Evolutionary conservation across 2,329 filamentous ascomycete genomes (phyloP), one percentile per base, ranked within the genome.

Genomic region (Sporothrix schenckii): DNA sequence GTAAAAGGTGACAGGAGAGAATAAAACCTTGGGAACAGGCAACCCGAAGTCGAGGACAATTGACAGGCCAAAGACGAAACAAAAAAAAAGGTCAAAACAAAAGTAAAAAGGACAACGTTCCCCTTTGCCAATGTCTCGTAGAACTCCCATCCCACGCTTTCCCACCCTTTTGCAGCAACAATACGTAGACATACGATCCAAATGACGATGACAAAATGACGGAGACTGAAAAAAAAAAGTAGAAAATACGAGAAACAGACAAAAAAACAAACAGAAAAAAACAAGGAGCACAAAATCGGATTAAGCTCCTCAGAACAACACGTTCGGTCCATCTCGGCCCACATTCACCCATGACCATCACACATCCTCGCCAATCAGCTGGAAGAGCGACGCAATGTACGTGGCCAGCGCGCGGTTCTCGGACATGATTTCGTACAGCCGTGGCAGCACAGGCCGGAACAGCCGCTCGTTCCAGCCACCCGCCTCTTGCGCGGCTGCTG

Each of bases 401-500:
- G 76, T 75, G 58, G 77, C 87, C 80, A 91, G 77, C 70, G 84
- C 82, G 78, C 82, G 83, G 74, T 93, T 93, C 77, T 92, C 88
- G 44, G 89, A 86, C 81, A 92, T 85, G 56, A 92, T 85, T 78
- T 90, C 90, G 76, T 87, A 91, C 24, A 92, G 79, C 49, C 88
- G 86, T 13, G 86, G 83, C 77, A 88, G 83, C 68, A 91, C 84
- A 0, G 89, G 87, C 60, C 88, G 85, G 80, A 93, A 93, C 39
- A 92, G 81, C 70, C 81, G 82, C 77, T 91, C 87, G 72, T 91
- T 90, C 88, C 88, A 91, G 1, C 88, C 86, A 63, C 84, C 83
- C 58, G 81, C 81, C 71, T 69, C 70, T 49, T 67, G 70, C 3
- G 68, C 56, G 1, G 63, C 68, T 2, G 66, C 66, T 2, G 70